Percentiles rank a stretch among this genome's conserved stretches.
phyloP scores from a whole-genome alignment of 1,139 yeast species.

The Suhomyces choctaworum region DNA sequence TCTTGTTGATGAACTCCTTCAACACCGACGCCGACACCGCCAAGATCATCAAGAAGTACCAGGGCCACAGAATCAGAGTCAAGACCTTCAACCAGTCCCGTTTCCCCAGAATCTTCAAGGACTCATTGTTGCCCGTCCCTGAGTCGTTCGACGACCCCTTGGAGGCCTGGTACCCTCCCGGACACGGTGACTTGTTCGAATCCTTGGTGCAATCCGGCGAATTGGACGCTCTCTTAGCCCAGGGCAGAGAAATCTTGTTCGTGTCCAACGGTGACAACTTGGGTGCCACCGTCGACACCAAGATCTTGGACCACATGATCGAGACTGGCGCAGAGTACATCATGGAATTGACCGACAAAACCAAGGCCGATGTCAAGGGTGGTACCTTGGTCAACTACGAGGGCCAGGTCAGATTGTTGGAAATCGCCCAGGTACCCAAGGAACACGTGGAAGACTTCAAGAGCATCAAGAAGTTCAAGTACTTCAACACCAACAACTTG shows the following conservation, averaged over 20 bases:
- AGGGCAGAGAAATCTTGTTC: conserved; percentile 92
- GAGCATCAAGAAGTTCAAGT: conserved; percentile 94
- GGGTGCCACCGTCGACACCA: conserved; percentile 96
- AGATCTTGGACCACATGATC: conserved; percentile 88
- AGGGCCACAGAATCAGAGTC: conserved; percentile 93
- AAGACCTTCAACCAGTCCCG: conserved; percentile 96
- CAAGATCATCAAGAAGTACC: conserved; percentile 92
- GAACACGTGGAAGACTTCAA: conserved; percentile 98
- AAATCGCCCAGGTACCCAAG: conserved; percentile 98
- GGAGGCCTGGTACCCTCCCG: conserved; percentile 97
- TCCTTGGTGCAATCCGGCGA: conserved; percentile 87
- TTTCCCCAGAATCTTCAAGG: conserved; percentile 93
- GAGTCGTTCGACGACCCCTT: conserved; percentile 68
- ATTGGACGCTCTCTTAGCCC: conserved; percentile 82
- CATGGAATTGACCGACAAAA: conserved; percentile 98
- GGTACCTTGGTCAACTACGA: conserved; percentile 97
- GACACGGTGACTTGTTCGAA: conserved; percentile 97
- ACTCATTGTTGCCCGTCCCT: conserved; percentile 93
- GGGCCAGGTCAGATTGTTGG: conserved; percentile 90
- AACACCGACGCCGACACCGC: conserved; percentile 97
- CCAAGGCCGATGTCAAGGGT: conserved; percentile 99
- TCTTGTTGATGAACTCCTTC: conserved; percentile 96
- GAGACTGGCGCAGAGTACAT: conserved; percentile 90
- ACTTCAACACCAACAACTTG: conserved; percentile 95
- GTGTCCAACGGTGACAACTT: conserved; percentile 98